Percentiles rank a stretch among this genome's conserved stretches.
Evolutionary conservation across 2,329 filamentous ascomycete genomes (phyloP).

Genomic region (Bertia moriformis): DNA sequence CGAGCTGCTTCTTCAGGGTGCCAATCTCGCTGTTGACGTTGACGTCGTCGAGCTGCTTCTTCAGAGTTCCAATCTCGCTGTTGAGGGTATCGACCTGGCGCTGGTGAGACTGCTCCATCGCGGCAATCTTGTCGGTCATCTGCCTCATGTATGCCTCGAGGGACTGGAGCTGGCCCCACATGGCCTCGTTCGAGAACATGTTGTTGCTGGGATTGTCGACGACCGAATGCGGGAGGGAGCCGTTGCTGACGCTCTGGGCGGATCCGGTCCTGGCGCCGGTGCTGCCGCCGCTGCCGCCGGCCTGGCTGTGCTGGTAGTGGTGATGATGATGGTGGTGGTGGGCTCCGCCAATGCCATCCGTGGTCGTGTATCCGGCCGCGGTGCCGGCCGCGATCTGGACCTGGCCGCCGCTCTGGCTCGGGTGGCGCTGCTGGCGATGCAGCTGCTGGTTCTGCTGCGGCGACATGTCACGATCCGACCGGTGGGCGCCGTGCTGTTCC

Average conservation of each 20-base stretch:
- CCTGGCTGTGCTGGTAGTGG: conserved; percentile 11
- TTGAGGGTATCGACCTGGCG: conserved; percentile 18
- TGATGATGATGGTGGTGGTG: no score
- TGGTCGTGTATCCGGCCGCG: no score
- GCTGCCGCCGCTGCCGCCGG: conserved; percentile 27
- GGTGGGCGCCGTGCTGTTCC: no score
- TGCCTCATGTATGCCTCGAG: conserved; percentile 46
- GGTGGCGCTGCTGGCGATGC: no score
- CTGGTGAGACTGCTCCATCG: conserved; percentile 23
- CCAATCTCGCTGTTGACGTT: no score
- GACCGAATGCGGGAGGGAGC: background rate
- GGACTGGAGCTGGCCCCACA: conserved; percentile 60
- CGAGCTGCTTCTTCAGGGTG: no score
- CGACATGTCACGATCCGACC: no score
- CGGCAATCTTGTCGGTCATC: conserved; percentile 25
- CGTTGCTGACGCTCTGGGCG: conserved; percentile 39
- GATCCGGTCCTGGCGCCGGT: conserved; percentile 31
- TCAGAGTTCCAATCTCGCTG: conserved; percentile 17
- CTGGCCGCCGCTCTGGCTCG: no score
- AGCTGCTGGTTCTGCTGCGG: no score
- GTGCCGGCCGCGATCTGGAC: no score
- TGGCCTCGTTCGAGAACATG: conserved; percentile 48
- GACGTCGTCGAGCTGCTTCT: no score
- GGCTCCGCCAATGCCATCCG: no score
- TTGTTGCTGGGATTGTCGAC: conserved; percentile 32